These are phyloP conservation scores for Euphorbia neoarborescens DNA, from an alignment of 441 rosid species.

Conservation along the genomic window DNA sequence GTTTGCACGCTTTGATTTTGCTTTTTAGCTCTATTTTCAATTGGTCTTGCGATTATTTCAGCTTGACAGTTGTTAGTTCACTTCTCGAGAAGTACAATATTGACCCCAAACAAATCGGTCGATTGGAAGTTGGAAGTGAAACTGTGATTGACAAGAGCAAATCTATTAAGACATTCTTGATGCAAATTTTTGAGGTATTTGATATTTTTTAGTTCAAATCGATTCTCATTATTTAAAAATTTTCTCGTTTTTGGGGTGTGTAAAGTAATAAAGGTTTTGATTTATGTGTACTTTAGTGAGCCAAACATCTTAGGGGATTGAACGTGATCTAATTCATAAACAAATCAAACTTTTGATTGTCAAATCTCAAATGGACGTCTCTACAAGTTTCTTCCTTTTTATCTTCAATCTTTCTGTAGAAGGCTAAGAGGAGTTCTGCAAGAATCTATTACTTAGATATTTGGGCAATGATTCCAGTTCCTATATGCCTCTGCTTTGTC, in stretches of 20 bases:
- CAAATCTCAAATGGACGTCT: not conserved
- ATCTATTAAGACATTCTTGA: conserved; percentile 93
- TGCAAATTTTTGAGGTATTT: conserved; percentile 94
- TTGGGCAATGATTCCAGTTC: not conserved
- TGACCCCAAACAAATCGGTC: conserved; percentile 89
- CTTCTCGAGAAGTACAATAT: conserved; percentile 80
- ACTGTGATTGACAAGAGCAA: conserved; percentile 98
- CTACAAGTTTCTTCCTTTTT: not conserved
- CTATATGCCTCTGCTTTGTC: not conserved
- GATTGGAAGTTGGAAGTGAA: conserved; percentile 97
- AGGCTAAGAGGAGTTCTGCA: not conserved
- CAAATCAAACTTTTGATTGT: not conserved
- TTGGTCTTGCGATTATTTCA: conserved; percentile 21
- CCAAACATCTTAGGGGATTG: not conserved
- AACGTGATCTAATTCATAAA: not conserved
- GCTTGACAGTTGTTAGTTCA: conserved; percentile 77
- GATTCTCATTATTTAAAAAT: not conserved
- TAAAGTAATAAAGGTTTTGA: not conserved
- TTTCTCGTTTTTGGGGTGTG: not conserved
- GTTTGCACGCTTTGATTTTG: not conserved
- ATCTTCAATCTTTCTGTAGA: not conserved
- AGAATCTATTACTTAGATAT: not conserved
- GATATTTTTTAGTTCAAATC: not conserved
- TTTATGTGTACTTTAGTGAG: not conserved
- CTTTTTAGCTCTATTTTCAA: not conserved